Conservation (phyloP, 2,329 filamentous ascomycete species). For the Colletotrichum kahawae region DNA sequence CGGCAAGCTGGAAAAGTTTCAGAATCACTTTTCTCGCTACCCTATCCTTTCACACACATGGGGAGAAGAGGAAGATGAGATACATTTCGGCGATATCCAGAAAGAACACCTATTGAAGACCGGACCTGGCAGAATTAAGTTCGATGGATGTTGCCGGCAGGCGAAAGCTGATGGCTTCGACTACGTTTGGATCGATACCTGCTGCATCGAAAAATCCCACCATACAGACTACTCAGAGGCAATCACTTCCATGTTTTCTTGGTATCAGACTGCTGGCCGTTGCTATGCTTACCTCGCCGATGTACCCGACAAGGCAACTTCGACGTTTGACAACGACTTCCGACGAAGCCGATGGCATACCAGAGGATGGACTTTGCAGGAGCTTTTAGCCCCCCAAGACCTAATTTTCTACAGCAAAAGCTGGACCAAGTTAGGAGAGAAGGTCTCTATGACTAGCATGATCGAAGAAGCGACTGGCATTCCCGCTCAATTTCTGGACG, state of each 20-base stretch:
- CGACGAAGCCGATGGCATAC: background rate
- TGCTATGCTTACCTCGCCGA: background rate
- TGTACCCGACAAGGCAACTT: rapidly evolving
- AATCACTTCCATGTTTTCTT: background rate
- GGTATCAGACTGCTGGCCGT: background rate
- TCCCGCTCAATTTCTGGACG: background rate
- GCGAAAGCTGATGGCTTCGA: background rate
- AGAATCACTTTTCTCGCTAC: background rate
- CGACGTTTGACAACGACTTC: background rate
- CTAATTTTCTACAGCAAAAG: background rate
- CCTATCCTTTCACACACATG: background rate
- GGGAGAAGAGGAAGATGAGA: background rate
- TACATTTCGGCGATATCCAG: background rate
- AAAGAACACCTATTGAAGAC: background rate
- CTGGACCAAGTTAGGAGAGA: background rate
- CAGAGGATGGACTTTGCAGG: background rate
- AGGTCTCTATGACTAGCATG: background rate
- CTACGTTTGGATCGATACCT: background rate
- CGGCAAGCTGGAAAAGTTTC: background rate
- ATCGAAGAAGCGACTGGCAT: background rate
- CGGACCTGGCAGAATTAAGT: background rate
- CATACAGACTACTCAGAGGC: background rate
- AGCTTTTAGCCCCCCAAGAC: background rate
- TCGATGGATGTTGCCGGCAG: background rate
- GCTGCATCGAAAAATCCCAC: background rate